Evolutionary conservation across 495 filamentous ascomycete species (phyloP).

Genomic region (Margaritispora aquatica): DNA sequence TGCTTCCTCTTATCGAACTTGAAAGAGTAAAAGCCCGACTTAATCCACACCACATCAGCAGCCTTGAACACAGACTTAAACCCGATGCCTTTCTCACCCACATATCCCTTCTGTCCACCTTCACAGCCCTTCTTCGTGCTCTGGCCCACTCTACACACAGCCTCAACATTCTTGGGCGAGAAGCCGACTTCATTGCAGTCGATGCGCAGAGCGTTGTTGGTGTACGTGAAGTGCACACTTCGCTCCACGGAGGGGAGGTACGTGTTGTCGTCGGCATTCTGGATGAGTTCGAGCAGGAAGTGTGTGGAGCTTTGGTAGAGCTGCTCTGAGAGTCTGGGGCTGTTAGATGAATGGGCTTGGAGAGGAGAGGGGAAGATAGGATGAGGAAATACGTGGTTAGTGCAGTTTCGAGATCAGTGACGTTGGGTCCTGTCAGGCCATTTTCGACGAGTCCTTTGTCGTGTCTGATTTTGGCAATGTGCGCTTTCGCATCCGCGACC

Average conservation of each 20-base stretch:
- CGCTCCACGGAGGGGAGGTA: conserved; percentile 9
- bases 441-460: background rate
- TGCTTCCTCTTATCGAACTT: conserved; percentile 25
- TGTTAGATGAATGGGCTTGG: background rate
- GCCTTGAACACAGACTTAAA: conserved; percentile 45
- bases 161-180: conserved; percentile 26
- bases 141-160: conserved; percentile 30
- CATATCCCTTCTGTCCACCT: conserved; percentile 18
- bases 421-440: background rate
- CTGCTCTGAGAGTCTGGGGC: conserved; percentile 29
- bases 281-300: conserved; percentile 36
- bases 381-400: background rate
- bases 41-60: conserved; percentile 32
- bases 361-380: background rate
- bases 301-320: conserved; percentile 30
- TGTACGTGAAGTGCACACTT: conserved; percentile 1
- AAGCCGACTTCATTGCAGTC: conserved; percentile 41
- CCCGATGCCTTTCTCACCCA: conserved; percentile 43
- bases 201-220: background rate
- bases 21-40: conserved; percentile 35
- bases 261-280: conserved; percentile 38
- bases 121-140: conserved; percentile 28
- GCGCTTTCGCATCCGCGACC: background rate
- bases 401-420: background rate
- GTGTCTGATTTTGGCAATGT: background rate